Conservation (phyloP, 2,329 filamentous ascomycete species). For the Shiraia sp. region DNA sequence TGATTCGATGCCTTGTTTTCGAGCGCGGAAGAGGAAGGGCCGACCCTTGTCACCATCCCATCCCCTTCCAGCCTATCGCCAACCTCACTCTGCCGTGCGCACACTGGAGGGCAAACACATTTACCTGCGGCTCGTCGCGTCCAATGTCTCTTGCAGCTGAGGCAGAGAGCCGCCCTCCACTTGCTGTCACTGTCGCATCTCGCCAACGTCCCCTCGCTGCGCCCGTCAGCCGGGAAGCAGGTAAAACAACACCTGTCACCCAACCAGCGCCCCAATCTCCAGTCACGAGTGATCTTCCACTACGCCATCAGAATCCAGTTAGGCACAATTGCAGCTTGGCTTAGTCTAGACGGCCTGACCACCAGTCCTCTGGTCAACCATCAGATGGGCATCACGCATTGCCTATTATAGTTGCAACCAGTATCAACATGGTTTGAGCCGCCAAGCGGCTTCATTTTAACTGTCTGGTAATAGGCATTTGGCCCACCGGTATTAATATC, state of each 20-base stretch:
- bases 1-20: slow-evolving; percentile 38
- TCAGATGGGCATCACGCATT: slow-evolving; percentile 9
- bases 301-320: too few species aligned
- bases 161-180: slow-evolving; percentile 20
- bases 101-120: slow-evolving; percentile 19
- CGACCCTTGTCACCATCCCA: slow-evolving; percentile 13
- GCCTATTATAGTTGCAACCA: slow-evolving; percentile 6
- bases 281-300: too few species aligned
- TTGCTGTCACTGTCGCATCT: slow-evolving; percentile 16
- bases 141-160: slow-evolving; percentile 22
- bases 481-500: too few species aligned
- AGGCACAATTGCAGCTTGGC: slow-evolving; percentile 9
- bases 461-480: too few species aligned
- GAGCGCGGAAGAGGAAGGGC: slow-evolving; percentile 6
- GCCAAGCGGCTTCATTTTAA: slow-evolving; percentile 1
- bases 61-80: slow-evolving; percentile 24
- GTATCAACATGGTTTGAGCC: slow-evolving; percentile 3
- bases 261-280: slow-evolving; percentile 6
- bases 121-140: slow-evolving; percentile 28
- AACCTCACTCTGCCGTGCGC: slow-evolving; percentile 12
- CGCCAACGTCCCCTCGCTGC: slow-evolving; percentile 19
- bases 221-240: too few species aligned
- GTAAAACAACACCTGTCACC: too few species aligned
- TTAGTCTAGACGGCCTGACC: slow-evolving; percentile 14
- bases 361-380: slow-evolving; percentile 2